Evolutionary conservation across 106 monocot species (phyloP), one percentile per base, ranked within the genome.

Genomic region (Vanilla planifolia): DNA sequence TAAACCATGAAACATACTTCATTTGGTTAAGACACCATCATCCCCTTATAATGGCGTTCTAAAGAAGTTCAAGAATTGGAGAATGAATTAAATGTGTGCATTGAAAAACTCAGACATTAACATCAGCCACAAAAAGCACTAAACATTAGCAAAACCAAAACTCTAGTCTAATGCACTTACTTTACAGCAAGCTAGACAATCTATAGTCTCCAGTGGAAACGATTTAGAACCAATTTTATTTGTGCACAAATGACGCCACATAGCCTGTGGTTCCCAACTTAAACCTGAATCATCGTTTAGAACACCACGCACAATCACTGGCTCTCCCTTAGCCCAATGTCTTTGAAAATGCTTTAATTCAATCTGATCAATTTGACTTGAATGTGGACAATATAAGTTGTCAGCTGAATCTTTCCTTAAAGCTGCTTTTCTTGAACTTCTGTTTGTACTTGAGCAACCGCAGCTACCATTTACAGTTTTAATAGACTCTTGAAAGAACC

Each of bases 141-240:
- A 34, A 59, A 55, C n/a, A n/a, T n/a, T n/a, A 53, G 20, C 17
- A 34, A n/a, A n/a, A n/a, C 16, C 21, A 53, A 66, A 48, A 33
- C 21, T 13, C 2, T 67, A 39, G n/a, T 39, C 39, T 21, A 23
- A 27, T 0, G 48, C 32, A 19, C 61, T 69, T 63, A 91, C 91
- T 82, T 91, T 77, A 55, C 91, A 86, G 19, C 67, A 77, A 43
- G 75, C 67, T 7, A 91, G 35, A 53, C 91, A 91, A 59, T 89
- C 89, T 29, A 85, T 73, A n/a, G 79, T 85, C 60, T 81, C 69
- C 7, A 89, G 30, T 7, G 24, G 22, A 24, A 9, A 17, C 23
- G 60, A 24, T 46, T 81, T 61, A 26, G 59, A 43, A 52, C 60
- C 42, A 67, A 25, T 29, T 36, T 71, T 64, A 35, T 34, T 72